A percentile compares a stretch with the other conserved stretches of the same genome.
phyloP scores from a whole-genome alignment of 1,139 yeast species.

The Zygosaccharomyces pseudobailii region DNA sequence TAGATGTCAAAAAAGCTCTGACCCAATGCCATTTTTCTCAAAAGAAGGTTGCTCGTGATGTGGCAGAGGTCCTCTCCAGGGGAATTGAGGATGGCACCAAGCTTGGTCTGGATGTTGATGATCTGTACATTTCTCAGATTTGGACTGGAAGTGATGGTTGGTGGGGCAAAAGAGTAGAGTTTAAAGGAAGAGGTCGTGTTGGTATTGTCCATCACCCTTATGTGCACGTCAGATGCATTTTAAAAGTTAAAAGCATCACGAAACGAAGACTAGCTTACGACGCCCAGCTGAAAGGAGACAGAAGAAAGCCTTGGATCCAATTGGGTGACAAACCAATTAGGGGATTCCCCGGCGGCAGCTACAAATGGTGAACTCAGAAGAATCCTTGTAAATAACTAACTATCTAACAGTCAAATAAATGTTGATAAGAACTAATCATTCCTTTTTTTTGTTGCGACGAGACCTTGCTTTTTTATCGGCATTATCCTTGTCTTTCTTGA shows the following conservation, averaged over 20 bases:
- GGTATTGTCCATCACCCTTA: conserved; percentile 75
- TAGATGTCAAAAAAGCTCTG: conserved; percentile 73
- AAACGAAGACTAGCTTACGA: conserved; percentile 59
- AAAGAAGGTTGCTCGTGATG: conserved; percentile 74
- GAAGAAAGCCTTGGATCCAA: conserved; percentile 45
- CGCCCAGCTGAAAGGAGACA: conserved; percentile 40
- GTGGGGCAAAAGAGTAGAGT: conserved; percentile 68
- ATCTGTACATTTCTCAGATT: conserved; percentile 68
- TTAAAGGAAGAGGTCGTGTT: conserved; percentile 85
- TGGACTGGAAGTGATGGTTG: conserved; percentile 92
- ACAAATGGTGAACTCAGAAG: conserved; percentile 42
- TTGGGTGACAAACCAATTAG: conserved; percentile 41
- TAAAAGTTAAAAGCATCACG: conserved; percentile 59
- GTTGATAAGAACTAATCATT: neutral
- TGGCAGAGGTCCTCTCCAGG: conserved; percentile 66
- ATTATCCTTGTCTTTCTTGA: conserved; percentile 6
- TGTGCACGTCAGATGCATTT: conserved; percentile 74
- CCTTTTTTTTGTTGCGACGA: neutral
- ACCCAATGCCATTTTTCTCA: conserved; percentile 88
- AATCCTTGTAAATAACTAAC: conserved; percentile 10
- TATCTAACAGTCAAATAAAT: conserved; percentile 1
- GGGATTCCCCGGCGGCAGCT: conserved; percentile 44
- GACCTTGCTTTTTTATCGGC: conserved; percentile 11
- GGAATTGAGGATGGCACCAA: conserved; percentile 68
- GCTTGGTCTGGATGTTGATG: conserved; percentile 55